phyloP scores from a whole-genome alignment of 441 rosid species.

The Populus hybrid region DNA sequence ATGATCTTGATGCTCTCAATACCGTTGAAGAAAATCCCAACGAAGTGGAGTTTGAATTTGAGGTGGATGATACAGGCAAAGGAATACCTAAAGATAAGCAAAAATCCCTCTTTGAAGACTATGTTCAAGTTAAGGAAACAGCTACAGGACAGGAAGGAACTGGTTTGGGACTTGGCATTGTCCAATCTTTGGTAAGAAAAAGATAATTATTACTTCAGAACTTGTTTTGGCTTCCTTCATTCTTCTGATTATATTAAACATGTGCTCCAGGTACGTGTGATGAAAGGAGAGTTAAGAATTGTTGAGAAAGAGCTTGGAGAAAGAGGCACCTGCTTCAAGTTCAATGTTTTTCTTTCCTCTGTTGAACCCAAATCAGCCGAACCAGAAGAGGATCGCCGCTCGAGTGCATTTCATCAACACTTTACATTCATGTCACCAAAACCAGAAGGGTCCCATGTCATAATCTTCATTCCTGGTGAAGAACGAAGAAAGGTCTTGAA shows the following conservation, averaged over 20 bases:
- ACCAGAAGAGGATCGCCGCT: constrained; percentile 16
- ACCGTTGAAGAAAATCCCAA: constrained; percentile 30
- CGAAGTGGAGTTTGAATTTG: constrained; percentile 38
- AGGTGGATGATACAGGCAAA: constrained; percentile 57
- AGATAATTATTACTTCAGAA: not conserved
- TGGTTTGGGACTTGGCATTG: constrained; percentile 62
- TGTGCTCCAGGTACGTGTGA: constrained; percentile 38
- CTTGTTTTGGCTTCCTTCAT: not conserved
- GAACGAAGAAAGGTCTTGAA: constrained; percentile 42
- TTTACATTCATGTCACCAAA: constrained; percentile 27
- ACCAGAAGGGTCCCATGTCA: constrained; percentile 42
- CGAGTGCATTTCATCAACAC: constrained; percentile 22
- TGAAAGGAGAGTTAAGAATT: constrained; percentile 54
- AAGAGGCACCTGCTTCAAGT: constrained; percentile 58
- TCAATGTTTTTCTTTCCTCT: constrained; percentile 39
- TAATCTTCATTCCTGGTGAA: constrained; percentile 37
- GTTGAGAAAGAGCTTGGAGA: constrained; percentile 51
- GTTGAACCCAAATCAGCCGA: constrained; percentile 6
- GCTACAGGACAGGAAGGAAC: constrained; percentile 46
- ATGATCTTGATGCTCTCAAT: constrained; percentile 22
- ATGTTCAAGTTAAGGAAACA: constrained; percentile 53
- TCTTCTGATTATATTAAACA: not conserved
- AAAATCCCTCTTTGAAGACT: constrained; percentile 52
- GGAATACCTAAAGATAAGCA: constrained; percentile 56
- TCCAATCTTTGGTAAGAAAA: constrained; percentile 52